These are phyloP conservation scores for Trichoderma breve DNA, from an alignment of 2,329 filamentous ascomycete species.

Conservation along the genomic window DNA sequence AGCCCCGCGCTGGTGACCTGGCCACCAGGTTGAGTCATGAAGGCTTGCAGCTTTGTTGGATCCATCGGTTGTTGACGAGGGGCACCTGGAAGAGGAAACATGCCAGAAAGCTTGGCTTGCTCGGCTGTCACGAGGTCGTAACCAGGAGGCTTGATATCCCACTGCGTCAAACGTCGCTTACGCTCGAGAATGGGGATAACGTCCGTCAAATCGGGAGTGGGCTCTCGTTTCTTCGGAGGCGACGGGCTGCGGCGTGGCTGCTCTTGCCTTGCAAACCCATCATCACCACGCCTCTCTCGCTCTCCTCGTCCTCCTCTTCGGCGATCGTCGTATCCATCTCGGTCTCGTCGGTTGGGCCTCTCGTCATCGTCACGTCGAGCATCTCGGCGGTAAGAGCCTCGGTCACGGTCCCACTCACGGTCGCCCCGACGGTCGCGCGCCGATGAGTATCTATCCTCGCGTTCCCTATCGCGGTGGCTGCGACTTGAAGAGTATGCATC, in stretches of 20 bases:
- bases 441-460: conserved; percentile 79
- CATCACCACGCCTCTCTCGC: conserved; percentile 44
- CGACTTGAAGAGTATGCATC: conserved; percentile 92
- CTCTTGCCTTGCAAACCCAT: conserved; percentile 44
- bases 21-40: conserved; percentile 85
- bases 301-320: conserved; percentile 50
- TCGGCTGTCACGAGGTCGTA: conserved; percentile 98
- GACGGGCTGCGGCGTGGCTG: conserved; percentile 69
- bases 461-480: conserved; percentile 87
- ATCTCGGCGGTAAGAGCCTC: conserved; percentile 59
- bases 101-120: conserved; percentile 96
- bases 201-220: conserved; percentile 90
- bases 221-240: conserved; percentile 86
- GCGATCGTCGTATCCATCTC: conserved; percentile 53
- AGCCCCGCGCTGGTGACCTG: conserved; percentile 72
- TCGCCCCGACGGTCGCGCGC: conserved; percentile 66
- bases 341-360: conserved; percentile 54
- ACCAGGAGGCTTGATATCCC: conserved; percentile 98
- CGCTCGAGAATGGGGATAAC: conserved; percentile 78
- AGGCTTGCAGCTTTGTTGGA: conserved; percentile 86
- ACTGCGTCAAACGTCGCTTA: conserved; percentile 92
- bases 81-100: conserved; percentile 96
- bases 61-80: conserved; percentile 95
- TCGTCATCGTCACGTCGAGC: conserved; percentile 65
- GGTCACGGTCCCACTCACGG: conserved; percentile 75